Conservation (phyloP, 352 stramenopile genomes). For the Globisporangium nodosum region DNA sequence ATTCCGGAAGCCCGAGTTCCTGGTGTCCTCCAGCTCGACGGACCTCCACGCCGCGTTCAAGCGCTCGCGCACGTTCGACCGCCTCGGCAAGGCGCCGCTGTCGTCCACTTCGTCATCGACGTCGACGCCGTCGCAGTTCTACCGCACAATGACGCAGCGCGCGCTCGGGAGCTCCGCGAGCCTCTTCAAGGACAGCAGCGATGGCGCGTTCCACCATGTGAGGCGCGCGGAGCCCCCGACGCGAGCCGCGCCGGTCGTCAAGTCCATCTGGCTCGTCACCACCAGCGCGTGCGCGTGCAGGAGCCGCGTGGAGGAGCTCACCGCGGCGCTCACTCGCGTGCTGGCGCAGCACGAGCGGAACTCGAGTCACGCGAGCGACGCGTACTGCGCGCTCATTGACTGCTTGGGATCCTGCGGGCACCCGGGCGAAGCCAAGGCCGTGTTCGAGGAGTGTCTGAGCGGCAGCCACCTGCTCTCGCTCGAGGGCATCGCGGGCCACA, state of each 20-base stretch:
- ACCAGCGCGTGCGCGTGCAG: conserved; percentile 24
- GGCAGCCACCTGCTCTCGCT: conserved; percentile 22
- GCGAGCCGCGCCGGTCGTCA: conserved; percentile 12
- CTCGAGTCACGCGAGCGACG: conserved; percentile 15
- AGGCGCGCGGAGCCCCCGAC: conserved; percentile 1
- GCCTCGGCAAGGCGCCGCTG: conserved; percentile 14
- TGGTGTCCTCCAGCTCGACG: not conserved
- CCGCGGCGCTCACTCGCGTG: conserved; percentile 17
- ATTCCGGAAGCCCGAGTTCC: conserved; percentile 16
- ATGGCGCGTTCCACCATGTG: not conserved
- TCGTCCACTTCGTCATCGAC: not conserved
- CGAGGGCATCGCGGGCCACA: conserved; percentile 18
- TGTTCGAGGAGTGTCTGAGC: conserved; percentile 45
- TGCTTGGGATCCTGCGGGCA: conserved; percentile 28
- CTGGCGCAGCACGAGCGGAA: conserved; percentile 17
- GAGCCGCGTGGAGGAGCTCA: conserved; percentile 16
- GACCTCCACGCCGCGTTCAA: conserved; percentile 20
- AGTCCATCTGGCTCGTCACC: conserved; percentile 37
- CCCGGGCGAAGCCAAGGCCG: conserved; percentile 33
- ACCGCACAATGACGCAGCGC: conserved; percentile 41
- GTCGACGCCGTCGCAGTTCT: conserved; percentile 15
- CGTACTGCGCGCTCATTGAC: conserved; percentile 38
- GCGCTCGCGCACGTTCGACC: conserved; percentile 36
- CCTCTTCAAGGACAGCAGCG: conserved; percentile 6
- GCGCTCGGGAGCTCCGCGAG: conserved; percentile 12